phyloP scores from a whole-genome alignment of 306 rosid genomes.

The Bauhinia variegata region DNA sequence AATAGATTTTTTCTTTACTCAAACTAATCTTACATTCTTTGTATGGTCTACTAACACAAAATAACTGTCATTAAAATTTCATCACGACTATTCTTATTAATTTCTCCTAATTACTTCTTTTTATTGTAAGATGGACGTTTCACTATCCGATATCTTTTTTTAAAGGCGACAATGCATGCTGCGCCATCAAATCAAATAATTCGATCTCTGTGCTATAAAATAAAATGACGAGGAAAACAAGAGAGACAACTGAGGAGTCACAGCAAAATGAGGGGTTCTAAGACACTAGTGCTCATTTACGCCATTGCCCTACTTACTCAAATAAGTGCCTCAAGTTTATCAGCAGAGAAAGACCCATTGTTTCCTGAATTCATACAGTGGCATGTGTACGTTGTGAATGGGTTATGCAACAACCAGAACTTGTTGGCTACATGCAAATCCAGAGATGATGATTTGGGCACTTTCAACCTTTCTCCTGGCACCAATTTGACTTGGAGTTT shows the following conservation, averaged over 20 bases:
- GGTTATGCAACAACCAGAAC: conserved; percentile 28
- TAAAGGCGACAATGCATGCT: conserved; percentile 27
- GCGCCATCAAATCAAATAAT: conserved; percentile 21
- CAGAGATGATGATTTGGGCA: conserved; percentile 39
- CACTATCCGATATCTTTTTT: not conserved
- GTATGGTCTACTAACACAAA: no score
- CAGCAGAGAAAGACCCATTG: not conserved
- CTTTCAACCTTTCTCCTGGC: conserved; percentile 3
- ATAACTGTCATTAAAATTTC: not conserved
- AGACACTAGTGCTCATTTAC: conserved; percentile 3
- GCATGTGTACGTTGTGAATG: conserved; percentile 44
- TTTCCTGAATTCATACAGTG: conserved; percentile 51
- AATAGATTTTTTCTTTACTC: no score
- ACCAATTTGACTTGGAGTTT: conserved; percentile 56
- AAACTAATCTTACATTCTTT: no score
- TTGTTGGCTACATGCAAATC: conserved; percentile 46
- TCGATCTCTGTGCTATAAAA: no score
- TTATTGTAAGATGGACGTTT: not conserved
- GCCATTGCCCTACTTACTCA: conserved; percentile 16
- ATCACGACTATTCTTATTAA: not conserved
- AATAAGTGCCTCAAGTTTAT: conserved; percentile 17
- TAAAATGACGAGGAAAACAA: conserved; percentile 10
- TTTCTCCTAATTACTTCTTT: conserved; percentile 2
- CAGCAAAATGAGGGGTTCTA: not conserved
- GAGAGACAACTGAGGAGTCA: not conserved